Base-by-base conservation (phyloP, 169 alveolate species). In the Eimeria maxima region DNA sequence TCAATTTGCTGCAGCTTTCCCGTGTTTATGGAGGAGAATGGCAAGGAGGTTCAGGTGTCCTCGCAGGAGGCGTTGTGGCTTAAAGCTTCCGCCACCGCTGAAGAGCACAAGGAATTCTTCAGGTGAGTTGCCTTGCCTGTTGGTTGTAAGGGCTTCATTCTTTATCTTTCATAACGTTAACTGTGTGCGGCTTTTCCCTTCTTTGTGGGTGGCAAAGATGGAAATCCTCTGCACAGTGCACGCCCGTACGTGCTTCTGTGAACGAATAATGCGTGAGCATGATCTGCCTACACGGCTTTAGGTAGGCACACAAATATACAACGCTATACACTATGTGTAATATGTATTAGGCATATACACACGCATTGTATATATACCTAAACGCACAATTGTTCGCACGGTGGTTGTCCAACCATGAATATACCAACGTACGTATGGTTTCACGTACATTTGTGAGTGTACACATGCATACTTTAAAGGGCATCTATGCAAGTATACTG, bases 101-200 rank as follows among this genome's bases (percentile, higher is more conserved):
- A 98, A 84, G 99, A 99, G 91, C 99, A 99, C 96, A 97, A 96
- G 38, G 97, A 97, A 74, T 99, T 98, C 97, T 99, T 98, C 98
- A 74, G 98, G 97, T 95, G 63, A 29, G 90, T 11, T 38, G 57
- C 11, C 20, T 38, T 8, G 57, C 47, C 29, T 33, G 22, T 73
- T 33, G 22, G n/a, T 0, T 38, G 33, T 38, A 16, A 0, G 13
- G 29, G 1, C 16, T 73, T 73, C 29, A 50, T 7, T 18, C 53
- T 33, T 8, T 38, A 16, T 22, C 57, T n/a, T 11, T 16, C 29
- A 8, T 24, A 38, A 42, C 76, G 6, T 65, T 13, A 0, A n/a
- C 16, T n/a, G 38, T n/a, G 44, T 7, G 5, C 18, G 6, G 76
- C 76, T 65, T 6, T 60, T 10, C 76, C 76, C 14, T 3, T n/a